These are phyloP conservation scores for Nannochloropsis gaditana DNA, from an alignment of 108 stramenopile genomes.

Conservation along the genomic window DNA sequence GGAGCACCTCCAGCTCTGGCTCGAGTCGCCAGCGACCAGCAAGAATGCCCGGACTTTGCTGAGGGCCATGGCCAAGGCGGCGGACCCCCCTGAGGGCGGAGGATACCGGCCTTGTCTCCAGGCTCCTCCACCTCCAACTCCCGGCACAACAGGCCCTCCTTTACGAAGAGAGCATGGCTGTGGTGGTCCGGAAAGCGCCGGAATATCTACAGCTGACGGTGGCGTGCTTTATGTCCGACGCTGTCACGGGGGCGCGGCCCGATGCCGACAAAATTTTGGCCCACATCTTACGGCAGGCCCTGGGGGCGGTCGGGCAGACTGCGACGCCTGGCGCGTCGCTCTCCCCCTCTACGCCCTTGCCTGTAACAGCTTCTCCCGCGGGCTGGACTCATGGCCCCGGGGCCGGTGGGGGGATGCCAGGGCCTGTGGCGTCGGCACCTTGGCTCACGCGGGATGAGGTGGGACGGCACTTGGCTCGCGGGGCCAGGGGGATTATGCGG, in stretches of 20 bases:
- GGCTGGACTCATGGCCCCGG: no score
- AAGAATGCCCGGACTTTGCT: not conserved
- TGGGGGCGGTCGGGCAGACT: not conserved
- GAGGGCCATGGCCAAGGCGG: not conserved
- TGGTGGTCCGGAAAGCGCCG: not conserved
- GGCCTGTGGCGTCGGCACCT: no score
- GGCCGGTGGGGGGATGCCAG: no score
- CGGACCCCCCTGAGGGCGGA: not conserved
- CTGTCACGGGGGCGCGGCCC: not conserved
- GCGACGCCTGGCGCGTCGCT: not conserved
- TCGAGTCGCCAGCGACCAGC: not conserved
- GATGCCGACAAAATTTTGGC: not conserved
- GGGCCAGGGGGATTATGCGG: not conserved
- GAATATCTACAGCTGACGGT: not conserved
- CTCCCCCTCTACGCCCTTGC: not conserved
- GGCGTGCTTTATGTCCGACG: slow-evolving; percentile 5
- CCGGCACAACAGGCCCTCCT: not conserved
- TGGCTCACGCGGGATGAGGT: not conserved
- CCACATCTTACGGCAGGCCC: not conserved
- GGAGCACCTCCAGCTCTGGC: not conserved
- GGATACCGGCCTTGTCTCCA: not conserved
- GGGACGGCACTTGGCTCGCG: not conserved
- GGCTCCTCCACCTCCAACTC: not conserved
- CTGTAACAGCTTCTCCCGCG: not conserved
- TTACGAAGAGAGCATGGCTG: not conserved